These are phyloP conservation scores for Hevea brasiliensis DNA, from an alignment of 345 rosid species.

Conservation along the genomic window DNA sequence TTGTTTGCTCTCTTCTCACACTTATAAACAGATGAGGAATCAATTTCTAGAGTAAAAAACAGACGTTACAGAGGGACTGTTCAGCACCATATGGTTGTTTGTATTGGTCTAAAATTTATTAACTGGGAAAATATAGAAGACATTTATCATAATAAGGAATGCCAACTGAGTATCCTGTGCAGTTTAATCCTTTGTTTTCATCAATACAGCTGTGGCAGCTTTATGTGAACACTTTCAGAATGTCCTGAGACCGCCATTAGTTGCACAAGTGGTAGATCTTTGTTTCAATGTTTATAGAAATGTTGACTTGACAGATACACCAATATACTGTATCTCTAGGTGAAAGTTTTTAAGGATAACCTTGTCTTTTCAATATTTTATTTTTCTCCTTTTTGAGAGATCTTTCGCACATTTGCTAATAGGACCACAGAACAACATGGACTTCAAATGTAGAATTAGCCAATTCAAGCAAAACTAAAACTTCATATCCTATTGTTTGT, in stretches of 20 bases:
- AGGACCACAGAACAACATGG: neutral
- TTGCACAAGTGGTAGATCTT: neutral
- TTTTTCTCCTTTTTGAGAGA: neutral
- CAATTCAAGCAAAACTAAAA: neutral
- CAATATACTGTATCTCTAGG: neutral
- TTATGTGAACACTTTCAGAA: neutral
- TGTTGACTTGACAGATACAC: neutral
- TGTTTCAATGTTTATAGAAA: neutral
- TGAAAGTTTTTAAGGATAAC: neutral
- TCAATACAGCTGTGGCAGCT: neutral
- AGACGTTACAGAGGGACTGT: neutral
- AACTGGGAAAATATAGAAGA: neutral
- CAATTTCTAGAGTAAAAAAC: neutral
- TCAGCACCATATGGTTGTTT: neutral
- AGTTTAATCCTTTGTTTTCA: neutral
- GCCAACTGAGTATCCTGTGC: neutral
- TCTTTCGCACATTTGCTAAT: neutral
- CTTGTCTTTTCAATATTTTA: neutral
- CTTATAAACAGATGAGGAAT: neutral
- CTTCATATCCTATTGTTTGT: too few relatives aligned
- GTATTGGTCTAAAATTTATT: neutral
- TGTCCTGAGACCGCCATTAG: neutral
- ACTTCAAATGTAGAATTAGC: neutral
- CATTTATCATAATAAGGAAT: neutral
- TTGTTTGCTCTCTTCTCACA: constrained; percentile 12